These are phyloP conservation scores for Athelia psychrophila DNA, from an alignment of 1,284 basidiomycete species.

Conservation along the genomic window DNA sequence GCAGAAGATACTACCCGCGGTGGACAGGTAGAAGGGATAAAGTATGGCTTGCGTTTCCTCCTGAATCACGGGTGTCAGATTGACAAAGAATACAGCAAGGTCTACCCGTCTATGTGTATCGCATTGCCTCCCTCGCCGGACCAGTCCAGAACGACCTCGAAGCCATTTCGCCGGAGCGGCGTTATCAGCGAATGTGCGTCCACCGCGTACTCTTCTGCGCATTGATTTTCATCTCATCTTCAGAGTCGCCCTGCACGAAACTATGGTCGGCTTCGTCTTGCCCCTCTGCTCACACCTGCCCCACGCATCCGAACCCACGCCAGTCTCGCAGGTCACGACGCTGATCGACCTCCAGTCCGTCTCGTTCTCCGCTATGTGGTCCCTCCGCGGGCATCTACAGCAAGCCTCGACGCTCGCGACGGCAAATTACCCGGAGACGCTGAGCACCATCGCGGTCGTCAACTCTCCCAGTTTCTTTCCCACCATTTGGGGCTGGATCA, in stretches of 20 bases:
- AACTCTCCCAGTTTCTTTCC: conserved; percentile 78
- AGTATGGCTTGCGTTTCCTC: conserved; percentile 31
- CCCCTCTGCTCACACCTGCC: conserved; percentile 67
- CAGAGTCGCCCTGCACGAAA: conserved; percentile 60
- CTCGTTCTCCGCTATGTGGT: conserved; percentile 64
- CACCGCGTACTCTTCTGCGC: background rate
- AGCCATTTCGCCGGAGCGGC: conserved; percentile 45
- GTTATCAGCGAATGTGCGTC: conserved; percentile 70
- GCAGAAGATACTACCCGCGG: conserved; percentile 67
- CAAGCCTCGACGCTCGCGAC: conserved; percentile 72
- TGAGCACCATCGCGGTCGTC: conserved; percentile 62
- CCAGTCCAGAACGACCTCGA: conserved; percentile 59
- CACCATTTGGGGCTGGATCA: conserved; percentile 78
- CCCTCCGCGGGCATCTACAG: conserved; percentile 64
- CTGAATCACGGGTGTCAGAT: conserved; percentile 5
- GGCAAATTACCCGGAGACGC: conserved; percentile 77
- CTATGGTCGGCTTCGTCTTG: conserved; percentile 61
- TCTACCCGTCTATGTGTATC: conserved; percentile 71
- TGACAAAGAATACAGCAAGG: conserved; percentile 45
- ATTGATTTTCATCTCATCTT: background rate
- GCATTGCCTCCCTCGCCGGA: conserved; percentile 51
- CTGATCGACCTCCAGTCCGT: conserved; percentile 71
- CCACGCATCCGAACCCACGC: conserved; percentile 47
- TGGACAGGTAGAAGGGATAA: conserved; percentile 79
- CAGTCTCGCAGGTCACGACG: conserved; percentile 62